phyloP scores from a whole-genome alignment of 2,329 filamentous ascomycete species.

The Lithohypha guttulata region DNA sequence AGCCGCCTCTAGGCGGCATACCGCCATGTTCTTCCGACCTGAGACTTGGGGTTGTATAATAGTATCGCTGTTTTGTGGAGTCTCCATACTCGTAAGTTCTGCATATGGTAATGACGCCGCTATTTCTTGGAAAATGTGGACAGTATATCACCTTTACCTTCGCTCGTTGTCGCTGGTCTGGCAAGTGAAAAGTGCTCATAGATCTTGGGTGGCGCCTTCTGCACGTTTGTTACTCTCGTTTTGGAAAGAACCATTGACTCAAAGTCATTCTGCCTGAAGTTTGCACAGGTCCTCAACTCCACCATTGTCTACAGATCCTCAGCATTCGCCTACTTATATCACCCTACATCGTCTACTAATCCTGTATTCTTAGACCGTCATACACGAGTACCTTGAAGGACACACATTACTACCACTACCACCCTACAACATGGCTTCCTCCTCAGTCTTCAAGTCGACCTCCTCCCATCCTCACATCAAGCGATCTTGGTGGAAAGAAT shows the following conservation, averaged over 20 bases:
- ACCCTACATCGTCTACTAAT: not conserved
- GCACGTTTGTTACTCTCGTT: too few relatives aligned
- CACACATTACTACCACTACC: not conserved
- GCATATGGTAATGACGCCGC: slow-evolving; percentile 4
- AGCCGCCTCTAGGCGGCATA: not conserved
- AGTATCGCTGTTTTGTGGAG: slow-evolving; percentile 3
- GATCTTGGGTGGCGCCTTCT: not conserved
- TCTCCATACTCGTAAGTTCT: slow-evolving; percentile 6
- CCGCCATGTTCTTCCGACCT: not conserved
- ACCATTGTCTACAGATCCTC: too few relatives aligned
- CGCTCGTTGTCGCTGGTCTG: not conserved
- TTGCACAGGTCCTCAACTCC: not conserved
- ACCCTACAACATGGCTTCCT: not conserved
- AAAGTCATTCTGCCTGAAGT: not conserved
- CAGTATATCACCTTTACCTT: slow-evolving; percentile 2
- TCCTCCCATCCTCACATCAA: slow-evolving; percentile 6
- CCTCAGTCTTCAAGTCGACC: not conserved
- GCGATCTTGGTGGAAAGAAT: slow-evolving; percentile 49
- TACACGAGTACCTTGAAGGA: slow-evolving; percentile 1
- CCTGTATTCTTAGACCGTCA: slow-evolving; percentile 1
- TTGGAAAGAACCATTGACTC: not conserved
- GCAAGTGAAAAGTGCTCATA: not conserved
- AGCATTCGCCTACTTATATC: too few relatives aligned
- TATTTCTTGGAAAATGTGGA: not conserved
- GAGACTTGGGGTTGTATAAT: slow-evolving; percentile 7